Base-by-base conservation (phyloP, 148 eudicot genomes). In the Arbutus unedo region DNA sequence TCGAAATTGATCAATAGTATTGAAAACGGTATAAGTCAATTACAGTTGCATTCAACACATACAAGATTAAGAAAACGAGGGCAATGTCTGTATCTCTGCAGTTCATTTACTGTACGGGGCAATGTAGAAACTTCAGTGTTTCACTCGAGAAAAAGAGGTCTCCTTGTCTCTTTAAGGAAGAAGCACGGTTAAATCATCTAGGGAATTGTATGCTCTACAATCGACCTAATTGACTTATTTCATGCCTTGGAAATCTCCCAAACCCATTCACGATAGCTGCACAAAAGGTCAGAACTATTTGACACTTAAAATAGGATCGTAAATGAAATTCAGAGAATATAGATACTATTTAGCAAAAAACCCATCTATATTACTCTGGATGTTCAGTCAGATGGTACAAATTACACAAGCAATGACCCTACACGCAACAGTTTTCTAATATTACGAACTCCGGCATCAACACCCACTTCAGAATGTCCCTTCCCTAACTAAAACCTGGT, bases 101-200 rank as follows among this genome's bases (percentile, higher is more conserved):
- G 54, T 54, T 31, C 7, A 73, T 59, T 60, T 55, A 18, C 57
- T 41, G 23, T 16, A 64, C 70, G 50, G 59, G 43, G 59, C 23
- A 72, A 76, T n/a, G 19, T 50, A 95, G 74, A 86, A 92, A 96
- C 81, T 94, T 96, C 49, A 96, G 88, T 15, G 98, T 95, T 88
- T 95, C 98, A 25, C 98, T 94, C 88, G 94, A 83, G 90, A 94
- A 95, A 86, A 96, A 96, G 25, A 98, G 93, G 86, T 94, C 98
- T 93, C 92, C 89, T 94, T 96, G 91, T 96, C 97, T 83, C 98
- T 91, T 82, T 75, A 90, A 72, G 98, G 98, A 78, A 98, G 98
- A 85, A 93, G 50, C 56, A 84, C 79, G 55, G 98, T 96, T 25
- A 96, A 98, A 84, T 96, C 98, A 80, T 94, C 91, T 53, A 92